A percentile compares a stretch with the other conserved stretches of the same genome.
Conservation (phyloP, 2,329 filamentous ascomycete species). For the Penicillium sp. region DNA sequence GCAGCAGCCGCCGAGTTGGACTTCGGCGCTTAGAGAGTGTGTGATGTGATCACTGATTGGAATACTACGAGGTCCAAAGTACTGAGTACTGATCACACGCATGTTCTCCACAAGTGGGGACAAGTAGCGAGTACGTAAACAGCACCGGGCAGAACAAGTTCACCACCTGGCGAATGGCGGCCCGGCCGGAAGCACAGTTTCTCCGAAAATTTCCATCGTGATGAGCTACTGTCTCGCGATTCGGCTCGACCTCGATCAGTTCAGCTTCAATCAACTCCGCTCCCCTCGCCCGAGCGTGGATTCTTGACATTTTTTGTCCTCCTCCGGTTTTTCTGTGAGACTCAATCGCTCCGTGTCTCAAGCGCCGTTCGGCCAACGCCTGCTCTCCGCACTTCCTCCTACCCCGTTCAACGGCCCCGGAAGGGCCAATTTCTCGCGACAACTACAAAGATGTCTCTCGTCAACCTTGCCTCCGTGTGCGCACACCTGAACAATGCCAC, state of each 20-base stretch:
- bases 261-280: constrained; percentile 6
- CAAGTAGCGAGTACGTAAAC: constrained; percentile 4
- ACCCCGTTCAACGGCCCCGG: constrained; percentile 10
- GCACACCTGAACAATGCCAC: constrained; percentile 90
- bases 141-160: neutral
- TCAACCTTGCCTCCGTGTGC: constrained; percentile 76
- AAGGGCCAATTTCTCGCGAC: constrained; percentile 22
- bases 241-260: constrained; percentile 1
- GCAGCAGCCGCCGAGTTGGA: constrained; percentile 21
- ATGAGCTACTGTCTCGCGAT: constrained; percentile 7
- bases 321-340: neutral
- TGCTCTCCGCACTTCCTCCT: constrained; percentile 7
- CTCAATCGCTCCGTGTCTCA: neutral
- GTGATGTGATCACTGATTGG: constrained; percentile 20
- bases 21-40: constrained; percentile 24
- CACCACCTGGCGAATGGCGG: neutral
- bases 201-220: constrained; percentile 40
- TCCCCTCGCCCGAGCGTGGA: constrained; percentile 2
- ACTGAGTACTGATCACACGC: constrained; percentile 13
- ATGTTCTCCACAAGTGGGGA: constrained; percentile 2
- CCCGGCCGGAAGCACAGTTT: constrained; percentile 26
- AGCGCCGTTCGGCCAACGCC: neutral
- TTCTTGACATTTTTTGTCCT: neutral
- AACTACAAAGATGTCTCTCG: constrained; percentile 64
- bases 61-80: constrained; percentile 16